Evolutionary conservation across 2,329 filamentous ascomycete genomes (phyloP), one percentile per base, ranked within the genome.

Genomic region (Alternaria sp.): DNA sequence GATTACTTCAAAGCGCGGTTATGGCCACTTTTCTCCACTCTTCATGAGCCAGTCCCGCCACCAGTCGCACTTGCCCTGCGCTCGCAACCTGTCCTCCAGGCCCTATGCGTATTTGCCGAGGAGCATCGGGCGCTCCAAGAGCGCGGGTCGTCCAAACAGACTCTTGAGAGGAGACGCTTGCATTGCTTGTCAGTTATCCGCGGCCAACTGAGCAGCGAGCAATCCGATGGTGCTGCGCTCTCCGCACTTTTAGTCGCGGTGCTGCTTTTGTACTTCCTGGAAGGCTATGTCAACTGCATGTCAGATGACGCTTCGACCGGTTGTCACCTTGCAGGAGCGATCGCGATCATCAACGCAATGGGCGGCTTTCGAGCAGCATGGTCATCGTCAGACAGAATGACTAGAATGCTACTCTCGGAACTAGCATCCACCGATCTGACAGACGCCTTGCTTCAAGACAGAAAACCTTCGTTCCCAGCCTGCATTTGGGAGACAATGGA

Each of bases 261-360:
- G 8, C 28, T 68, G 21, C 59, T 68, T 21, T 50, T 68, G 13
- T 68, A 68, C 47, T 68, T 68, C 30, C 40, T 65, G 7, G 66
- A 68, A 40, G 66, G 66, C 26, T 68, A 67, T 46, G 47, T 68
- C 3, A 62, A 68, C 10, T 68, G 66, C 26, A 59, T 57, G 17
- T 62, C 54, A 9, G 58, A 62, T 23, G 54, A 59, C 54, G 66
- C 61, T 51, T 67, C 66, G n/a, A 68, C 66, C 15, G 52, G 49
- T 36, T 64, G 64, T 47, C 66, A 68, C 32, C 55, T 57, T 23
- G 47, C 66, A 6, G 66, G 66, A 15, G 77, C 90, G 91, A 82
- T 96, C 90, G 52, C 88, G 88, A 59, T 90, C 88, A 80, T 94
- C 87, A 69, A 97, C 92, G 47, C 91, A 92, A 70, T 91, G 88